phyloP scores from a whole-genome alignment of 2,329 filamentous ascomycete species.

The Apiospora sp. region DNA sequence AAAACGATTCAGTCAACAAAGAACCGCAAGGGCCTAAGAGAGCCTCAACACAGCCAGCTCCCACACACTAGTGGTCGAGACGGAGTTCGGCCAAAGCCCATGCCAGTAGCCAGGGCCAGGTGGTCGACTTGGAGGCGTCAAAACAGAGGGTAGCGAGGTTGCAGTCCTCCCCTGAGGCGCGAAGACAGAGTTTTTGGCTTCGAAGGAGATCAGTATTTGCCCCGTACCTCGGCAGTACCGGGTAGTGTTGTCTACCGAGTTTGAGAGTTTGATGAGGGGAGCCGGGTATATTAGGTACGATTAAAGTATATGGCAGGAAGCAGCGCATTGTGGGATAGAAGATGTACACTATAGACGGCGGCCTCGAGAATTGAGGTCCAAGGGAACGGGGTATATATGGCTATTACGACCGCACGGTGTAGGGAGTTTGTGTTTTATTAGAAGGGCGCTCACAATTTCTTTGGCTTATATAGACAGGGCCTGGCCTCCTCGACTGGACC shows the following conservation, averaged over 20 bases:
- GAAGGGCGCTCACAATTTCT: not conserved
- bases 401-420: constrained; percentile 9
- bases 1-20: constrained; percentile 27
- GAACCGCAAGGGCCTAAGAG: constrained; percentile 30
- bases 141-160: not conserved
- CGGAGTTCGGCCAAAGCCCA: constrained; percentile 21
- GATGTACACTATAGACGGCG: constrained; percentile 17
- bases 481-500: not conserved
- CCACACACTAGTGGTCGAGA: constrained; percentile 36
- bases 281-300: not conserved
- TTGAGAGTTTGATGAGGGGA: not conserved
- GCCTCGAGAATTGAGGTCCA: not conserved
- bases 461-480: not conserved
- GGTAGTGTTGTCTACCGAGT: not conserved
- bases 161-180: not conserved
- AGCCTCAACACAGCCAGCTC: constrained; percentile 36
- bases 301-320: not conserved
- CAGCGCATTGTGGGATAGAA: constrained; percentile 3
- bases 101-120: not conserved
- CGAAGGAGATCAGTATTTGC: not conserved
- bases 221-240: constrained; percentile 6
- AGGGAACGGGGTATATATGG: constrained; percentile 11
- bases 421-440: constrained; percentile 11
- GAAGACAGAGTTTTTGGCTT: not conserved
- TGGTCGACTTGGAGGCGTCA: not conserved